Percentiles rank a stretch among this genome's conserved stretches.
Conservation (phyloP, 176 grass and related monocot genomes). For the Avena insularis region DNA sequence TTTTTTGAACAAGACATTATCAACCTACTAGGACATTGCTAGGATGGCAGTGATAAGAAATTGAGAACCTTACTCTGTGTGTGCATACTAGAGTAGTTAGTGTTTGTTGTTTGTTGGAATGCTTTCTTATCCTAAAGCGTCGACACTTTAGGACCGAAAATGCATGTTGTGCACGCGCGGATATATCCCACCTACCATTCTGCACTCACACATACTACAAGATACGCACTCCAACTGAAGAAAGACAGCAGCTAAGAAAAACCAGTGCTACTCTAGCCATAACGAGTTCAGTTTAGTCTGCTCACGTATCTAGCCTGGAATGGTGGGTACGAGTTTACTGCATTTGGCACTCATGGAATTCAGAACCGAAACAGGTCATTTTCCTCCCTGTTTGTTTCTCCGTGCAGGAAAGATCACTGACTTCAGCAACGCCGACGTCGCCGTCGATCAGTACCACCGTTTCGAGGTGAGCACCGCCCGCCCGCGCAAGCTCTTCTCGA, state of each 20-base stretch:
- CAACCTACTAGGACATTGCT: too few species aligned
- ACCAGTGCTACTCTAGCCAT: background rate
- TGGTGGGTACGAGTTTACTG: background rate
- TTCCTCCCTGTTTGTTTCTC: too few species aligned
- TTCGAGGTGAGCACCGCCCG: conserved; percentile 58
- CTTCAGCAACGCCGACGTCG: conserved; percentile 96
- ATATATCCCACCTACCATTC: conserved; percentile 20
- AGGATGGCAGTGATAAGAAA: too few species aligned
- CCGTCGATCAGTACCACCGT: conserved; percentile 90
- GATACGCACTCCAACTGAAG: background rate
- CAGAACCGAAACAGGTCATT: background rate
- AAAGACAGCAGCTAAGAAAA: background rate
- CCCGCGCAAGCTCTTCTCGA: background rate
- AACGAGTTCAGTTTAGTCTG: background rate
- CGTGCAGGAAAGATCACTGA: conserved; percentile 78
- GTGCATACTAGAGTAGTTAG: background rate
- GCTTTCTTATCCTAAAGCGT: conserved; percentile 23
- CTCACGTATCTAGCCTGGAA: background rate
- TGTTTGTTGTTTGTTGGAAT: conserved; percentile 1
- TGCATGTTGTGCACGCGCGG: background rate
- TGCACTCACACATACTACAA: background rate
- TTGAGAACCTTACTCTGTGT: too few species aligned
- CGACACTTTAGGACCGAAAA: background rate
- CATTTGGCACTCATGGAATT: background rate
- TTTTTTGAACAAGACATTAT: too few species aligned